These are phyloP conservation scores for Themeda triandra DNA, from an alignment of 176 grass and related monocot species.

Conservation along the genomic window DNA sequence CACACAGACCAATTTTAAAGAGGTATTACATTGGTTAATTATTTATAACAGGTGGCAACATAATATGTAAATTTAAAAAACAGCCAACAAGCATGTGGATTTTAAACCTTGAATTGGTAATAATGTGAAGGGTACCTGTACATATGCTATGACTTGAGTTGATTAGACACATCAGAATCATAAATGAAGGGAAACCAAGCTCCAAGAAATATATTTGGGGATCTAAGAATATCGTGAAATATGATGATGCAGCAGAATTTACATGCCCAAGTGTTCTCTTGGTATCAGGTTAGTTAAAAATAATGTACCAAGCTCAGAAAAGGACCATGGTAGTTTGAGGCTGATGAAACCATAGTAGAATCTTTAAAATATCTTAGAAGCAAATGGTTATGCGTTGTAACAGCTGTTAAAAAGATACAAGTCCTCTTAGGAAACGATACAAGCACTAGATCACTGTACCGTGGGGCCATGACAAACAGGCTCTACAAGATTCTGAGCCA, in stretches of 20 bases:
- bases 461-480: neutral
- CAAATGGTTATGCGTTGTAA: neutral
- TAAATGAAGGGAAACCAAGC: neutral
- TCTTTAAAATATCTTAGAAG: neutral
- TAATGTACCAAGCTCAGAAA: neutral
- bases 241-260: neutral
- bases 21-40: neutral
- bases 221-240: neutral
- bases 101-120: slow-evolving; percentile 1
- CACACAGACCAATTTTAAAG: slow-evolving; percentile 1
- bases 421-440: neutral
- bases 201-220: neutral
- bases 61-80: neutral
- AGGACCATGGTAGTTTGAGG: neutral
- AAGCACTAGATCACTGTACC: neutral
- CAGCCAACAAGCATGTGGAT: neutral
- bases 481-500: neutral
- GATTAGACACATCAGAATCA: slow-evolving; percentile 11
- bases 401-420: neutral
- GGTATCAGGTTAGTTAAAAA: neutral
- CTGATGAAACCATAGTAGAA: neutral
- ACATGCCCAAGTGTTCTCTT: neutral
- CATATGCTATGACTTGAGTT: neutral
- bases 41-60: neutral
- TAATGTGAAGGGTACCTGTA: neutral